phyloP scores from a whole-genome alignment of 352 stramenopile species.

The Phytophthora idaei region DNA sequence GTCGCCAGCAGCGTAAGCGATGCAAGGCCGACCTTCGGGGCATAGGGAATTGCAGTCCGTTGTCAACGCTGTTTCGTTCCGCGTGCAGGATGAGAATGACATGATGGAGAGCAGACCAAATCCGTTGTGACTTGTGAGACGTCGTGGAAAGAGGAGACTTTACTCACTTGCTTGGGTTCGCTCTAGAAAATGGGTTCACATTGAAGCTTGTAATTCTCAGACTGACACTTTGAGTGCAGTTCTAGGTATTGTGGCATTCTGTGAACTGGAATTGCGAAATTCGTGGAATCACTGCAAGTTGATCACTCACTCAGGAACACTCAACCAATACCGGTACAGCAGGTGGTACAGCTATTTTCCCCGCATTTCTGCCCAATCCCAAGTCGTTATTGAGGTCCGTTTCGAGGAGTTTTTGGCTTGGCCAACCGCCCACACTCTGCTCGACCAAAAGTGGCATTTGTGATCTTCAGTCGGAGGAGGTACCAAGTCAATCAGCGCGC shows the following conservation, averaged over 20 bases:
- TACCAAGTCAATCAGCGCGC: conserved; percentile 15
- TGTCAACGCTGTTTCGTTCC: conserved; percentile 52
- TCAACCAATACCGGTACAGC: background rate
- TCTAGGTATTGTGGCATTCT: background rate
- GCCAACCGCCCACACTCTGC: conserved; percentile 18
- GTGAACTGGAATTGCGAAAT: too few species aligned
- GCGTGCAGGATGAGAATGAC: conserved; percentile 29
- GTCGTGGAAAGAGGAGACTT: conserved; percentile 3
- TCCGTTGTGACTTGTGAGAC: conserved; percentile 16
- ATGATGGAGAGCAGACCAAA: conserved; percentile 6
- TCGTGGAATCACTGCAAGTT: too few species aligned
- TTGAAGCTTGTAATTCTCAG: background rate
- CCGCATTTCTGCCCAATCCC: conserved; percentile 20
- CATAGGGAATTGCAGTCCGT: conserved; percentile 52
- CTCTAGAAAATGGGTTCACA: conserved; percentile 19
- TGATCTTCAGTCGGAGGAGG: conserved; percentile 35
- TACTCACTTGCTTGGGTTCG: conserved; percentile 4
- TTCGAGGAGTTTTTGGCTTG: conserved; percentile 19
- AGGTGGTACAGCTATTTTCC: background rate
- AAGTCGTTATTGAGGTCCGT: conserved; percentile 23
- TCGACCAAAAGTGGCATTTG: conserved; percentile 16
- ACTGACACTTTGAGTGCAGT: background rate
- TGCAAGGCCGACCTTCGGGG: conserved; percentile 54
- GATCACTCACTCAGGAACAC: too few species aligned
- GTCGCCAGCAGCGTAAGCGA: conserved; percentile 45